Conservation (phyloP, 768 basidiomycete genomes). For the Solioccasus polychromus region DNA sequence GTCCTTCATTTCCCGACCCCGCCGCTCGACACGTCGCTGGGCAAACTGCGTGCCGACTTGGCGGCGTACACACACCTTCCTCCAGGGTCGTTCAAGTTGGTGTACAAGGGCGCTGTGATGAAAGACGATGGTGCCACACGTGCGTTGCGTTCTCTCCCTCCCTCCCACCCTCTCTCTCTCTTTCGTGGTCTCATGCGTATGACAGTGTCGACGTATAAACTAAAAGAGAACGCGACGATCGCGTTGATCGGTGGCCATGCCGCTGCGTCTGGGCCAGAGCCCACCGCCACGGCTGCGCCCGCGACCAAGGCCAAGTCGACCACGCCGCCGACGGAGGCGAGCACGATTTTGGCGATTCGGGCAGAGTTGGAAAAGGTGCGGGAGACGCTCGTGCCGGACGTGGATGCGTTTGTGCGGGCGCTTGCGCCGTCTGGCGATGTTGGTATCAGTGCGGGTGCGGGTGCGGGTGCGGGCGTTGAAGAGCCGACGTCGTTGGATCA, state of each 20-base stretch:
- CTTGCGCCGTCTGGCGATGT: conserved; percentile 18
- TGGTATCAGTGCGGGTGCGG: no score
- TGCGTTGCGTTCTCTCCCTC: conserved; percentile 32
- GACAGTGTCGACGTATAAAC: conserved; percentile 70
- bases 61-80: conserved; percentile 77
- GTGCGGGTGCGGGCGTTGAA: not conserved
- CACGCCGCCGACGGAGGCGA: conserved; percentile 36
- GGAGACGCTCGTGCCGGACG: conserved; percentile 49
- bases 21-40: conserved; percentile 54
- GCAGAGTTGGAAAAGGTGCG: conserved; percentile 49
- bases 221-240: conserved; percentile 67
- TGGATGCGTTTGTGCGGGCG: conserved; percentile 52
- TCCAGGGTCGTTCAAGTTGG: conserved; percentile 71
- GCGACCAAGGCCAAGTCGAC: not conserved
- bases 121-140: conserved; percentile 72
- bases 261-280: conserved; percentile 16
- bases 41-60: conserved; percentile 54
- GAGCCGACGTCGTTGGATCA: conserved; percentile 37
- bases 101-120: conserved; percentile 89
- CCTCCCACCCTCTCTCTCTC: conserved; percentile 18
- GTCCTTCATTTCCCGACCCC: conserved; percentile 55
- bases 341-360: conserved; percentile 34
- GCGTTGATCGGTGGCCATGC: conserved; percentile 58
- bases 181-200: not conserved
- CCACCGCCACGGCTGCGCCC: not conserved